Evolutionary conservation across 768 basidiomycete species (phyloP), one percentile per base, ranked within the genome.

Genomic region (Myochromella boudieri): DNA sequence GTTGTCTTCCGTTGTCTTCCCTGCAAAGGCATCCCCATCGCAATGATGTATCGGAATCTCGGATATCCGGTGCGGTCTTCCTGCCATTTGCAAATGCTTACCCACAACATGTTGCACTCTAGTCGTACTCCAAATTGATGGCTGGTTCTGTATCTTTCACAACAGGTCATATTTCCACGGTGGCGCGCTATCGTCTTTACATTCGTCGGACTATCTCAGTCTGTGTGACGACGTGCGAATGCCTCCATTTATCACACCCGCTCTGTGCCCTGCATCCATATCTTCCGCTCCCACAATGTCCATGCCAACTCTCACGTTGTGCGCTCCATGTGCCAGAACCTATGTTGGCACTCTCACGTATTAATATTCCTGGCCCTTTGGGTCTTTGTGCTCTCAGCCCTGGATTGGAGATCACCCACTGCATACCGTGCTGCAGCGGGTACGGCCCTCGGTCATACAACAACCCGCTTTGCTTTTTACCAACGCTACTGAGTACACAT

Each of bases 281-380:
- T 36, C 27, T 56, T 50, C 21, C n/a, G 50, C 54, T 57, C 54
- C 48, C 53, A 55, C 55, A 43, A 43, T 25, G 12, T 28, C 34
- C 12, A 42, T 17, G 38, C 43, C 53, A 49, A 47, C 45, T 24
- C 29, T 4, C 32, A 36, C 37, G 28, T 45, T 42, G 41, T 37
- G 41, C 34, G 41, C 40, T 32, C 36, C 39, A 36, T 44, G n/a
- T 18, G 46, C 44, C 31, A 33, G 48, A 51, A 37, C 14, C 33
- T 18, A 22, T 22, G 37, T 28, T 20, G 12, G 20, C 24, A 20
- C 51, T 60, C 57, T 52, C 55, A 59, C 50, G 55, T 21, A 18
- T 37, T 15, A 51, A 18, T 33, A 40, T 50, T 22, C 47, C 22
- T 33, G 20, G 11, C 36, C 20, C 32, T 49, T 49, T 45, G 31